Evolutionary conservation across 106 monocot species (phyloP), one percentile per base, ranked within the genome.

Genomic region (Platanthera guangdongensis): DNA sequence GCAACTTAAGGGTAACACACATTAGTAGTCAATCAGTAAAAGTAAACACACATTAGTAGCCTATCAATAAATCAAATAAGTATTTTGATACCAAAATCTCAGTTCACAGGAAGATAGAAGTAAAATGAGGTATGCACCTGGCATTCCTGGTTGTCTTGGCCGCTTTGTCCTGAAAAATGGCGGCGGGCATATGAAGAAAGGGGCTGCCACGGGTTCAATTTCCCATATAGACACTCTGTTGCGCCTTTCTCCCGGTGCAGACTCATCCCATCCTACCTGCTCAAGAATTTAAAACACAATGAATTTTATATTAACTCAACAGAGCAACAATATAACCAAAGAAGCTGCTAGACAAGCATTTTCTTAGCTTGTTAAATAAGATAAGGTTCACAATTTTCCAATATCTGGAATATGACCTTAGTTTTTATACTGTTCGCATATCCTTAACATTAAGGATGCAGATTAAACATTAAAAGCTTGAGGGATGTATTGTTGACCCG

Each of bases 181-280:
- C 30, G 95, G 90, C 2, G 96, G 89, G 63, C 91, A 97, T 10
- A 97, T 86, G 79, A 97, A 93, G 78, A 97, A 97, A 22, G 96
- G 96, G 62, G 91, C 87, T 18, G 80, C 80, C 8, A 97, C 93
- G 78, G 93, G 96, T 70, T 97, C 96, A 80, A 97, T 94, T 77
- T 97, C 96, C 96, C 96, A 97, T 39, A 91, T 68, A 73, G 96
- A 97, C 55, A 94, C 96, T 71, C 93, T 83, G 57, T 85, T 93
- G 22, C 91, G 94, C 76, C 89, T 91, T 81, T 97, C 96, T 74
- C 93, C 89, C 25, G 94, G 81, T 76, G 87, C 91, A 78, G 96
- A 91, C 48, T 97, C 96, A 83, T 97, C 96, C 96, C 96, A 97
- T 4, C 89, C 96, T 57, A 97, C 91, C 96, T 97, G 83, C 78